phyloP scores from a whole-genome alignment of 495 filamentous ascomycete species.

The Tetracladium setigerum region DNA sequence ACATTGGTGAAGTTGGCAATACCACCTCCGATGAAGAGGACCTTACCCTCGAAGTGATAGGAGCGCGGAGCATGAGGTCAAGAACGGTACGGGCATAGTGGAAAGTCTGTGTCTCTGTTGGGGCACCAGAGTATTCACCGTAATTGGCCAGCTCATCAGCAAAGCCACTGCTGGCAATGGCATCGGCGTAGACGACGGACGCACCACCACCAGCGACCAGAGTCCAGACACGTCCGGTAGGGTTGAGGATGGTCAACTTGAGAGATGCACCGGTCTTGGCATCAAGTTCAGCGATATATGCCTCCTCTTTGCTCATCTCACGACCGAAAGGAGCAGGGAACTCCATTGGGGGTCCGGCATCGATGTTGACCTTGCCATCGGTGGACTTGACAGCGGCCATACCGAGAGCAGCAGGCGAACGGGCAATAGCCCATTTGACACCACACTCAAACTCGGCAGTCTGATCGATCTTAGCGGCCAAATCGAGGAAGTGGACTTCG shows the following conservation, averaged over 20 bases:
- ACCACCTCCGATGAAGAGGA: slow-evolving; percentile 98
- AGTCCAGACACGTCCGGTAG: slow-evolving; percentile 90
- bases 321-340: slow-evolving; percentile 98
- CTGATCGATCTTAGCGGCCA: slow-evolving; percentile 98
- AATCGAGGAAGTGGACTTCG: slow-evolving; percentile 94
- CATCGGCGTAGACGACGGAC: slow-evolving; percentile 97
- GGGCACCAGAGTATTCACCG: slow-evolving; percentile 98
- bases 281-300: slow-evolving; percentile 96
- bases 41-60: slow-evolving; percentile 83
- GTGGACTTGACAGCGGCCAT: slow-evolving; percentile 52
- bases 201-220: slow-evolving; percentile 98
- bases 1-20: slow-evolving; percentile 99
- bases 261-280: slow-evolving; percentile 98
- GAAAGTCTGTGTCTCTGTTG: slow-evolving; percentile 96
- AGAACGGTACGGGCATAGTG: slow-evolving; percentile 96
- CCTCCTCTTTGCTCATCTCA: slow-evolving; percentile 96
- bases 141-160: slow-evolving; percentile 98
- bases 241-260: slow-evolving; percentile 94
- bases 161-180: slow-evolving; percentile 94
- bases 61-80: slow-evolving; percentile 94
- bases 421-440: slow-evolving; percentile 95
- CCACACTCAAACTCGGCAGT: slow-evolving; percentile 99
- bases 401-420: slow-evolving; percentile 79
- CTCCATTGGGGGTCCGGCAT: slow-evolving; percentile 96
- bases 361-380: slow-evolving; percentile 76